phyloP scores from a whole-genome alignment of 208 protist genomes.

The Leptomonas pyrrhocoris region DNA sequence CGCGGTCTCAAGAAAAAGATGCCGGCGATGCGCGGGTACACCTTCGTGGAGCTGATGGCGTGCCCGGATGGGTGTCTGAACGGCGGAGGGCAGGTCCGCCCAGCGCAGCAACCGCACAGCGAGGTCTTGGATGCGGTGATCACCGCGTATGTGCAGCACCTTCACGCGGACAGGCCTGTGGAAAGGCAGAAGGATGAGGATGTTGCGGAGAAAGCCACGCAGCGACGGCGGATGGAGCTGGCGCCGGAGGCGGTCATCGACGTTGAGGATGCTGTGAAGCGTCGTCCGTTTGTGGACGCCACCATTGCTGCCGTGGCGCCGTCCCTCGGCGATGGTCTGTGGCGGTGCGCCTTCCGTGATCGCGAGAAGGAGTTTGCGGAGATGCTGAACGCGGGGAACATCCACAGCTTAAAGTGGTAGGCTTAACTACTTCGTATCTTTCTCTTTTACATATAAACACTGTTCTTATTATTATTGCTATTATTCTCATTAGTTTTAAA shows the following conservation, averaged over 20 bases:
- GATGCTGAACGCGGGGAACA: constrained; percentile 54
- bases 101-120: constrained; percentile 19
- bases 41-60: constrained; percentile 98
- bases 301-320: constrained; percentile 31
- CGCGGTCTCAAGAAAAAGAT: constrained; percentile 89
- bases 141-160: constrained; percentile 11
- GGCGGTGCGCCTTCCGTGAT: constrained; percentile 68
- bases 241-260: not conserved
- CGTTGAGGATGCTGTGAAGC: not conserved
- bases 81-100: constrained; percentile 94
- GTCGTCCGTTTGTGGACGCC: constrained; percentile 32
- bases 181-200: not conserved
- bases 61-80: constrained; percentile 98
- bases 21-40: constrained; percentile 47
- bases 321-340: constrained; percentile 37
- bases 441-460: no score
- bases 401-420: constrained; percentile 81
- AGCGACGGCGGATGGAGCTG: constrained; percentile 2
- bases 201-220: not conserved
- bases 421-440: no score
- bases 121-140: constrained; percentile 24
- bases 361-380: constrained; percentile 81
- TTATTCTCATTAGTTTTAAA: no score
- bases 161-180: not conserved
- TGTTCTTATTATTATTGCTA: no score